Evolutionary conservation across 345 rosid genomes (phyloP).

Genomic region (Iberis pinnata): DNA sequence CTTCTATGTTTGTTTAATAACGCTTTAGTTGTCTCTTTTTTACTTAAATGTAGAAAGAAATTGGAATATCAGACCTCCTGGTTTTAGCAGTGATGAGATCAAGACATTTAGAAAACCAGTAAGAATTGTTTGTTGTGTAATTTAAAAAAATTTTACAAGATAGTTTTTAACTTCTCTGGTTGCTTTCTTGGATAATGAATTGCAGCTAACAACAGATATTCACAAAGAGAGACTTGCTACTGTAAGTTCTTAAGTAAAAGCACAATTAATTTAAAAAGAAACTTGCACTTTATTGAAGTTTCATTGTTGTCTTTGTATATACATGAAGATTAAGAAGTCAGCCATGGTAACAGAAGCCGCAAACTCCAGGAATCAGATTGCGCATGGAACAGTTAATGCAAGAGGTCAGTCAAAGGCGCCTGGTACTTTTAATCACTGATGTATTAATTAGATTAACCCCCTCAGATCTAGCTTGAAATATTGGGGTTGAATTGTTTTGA

Average conservation of each 20-base stretch:
- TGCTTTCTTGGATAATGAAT: constrained; percentile 17
- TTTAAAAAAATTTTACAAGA: constrained; percentile 1
- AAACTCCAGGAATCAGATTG: constrained; percentile 39
- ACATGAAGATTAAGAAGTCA: constrained; percentile 73
- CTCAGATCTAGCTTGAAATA: constrained; percentile 5
- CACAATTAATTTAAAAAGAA: constrained; percentile 3
- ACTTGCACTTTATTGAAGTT: not conserved
- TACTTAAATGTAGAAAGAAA: constrained; percentile 59
- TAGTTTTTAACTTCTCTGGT: constrained; percentile 4
- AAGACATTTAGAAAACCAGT: constrained; percentile 79
- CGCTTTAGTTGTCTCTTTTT: constrained; percentile 18
- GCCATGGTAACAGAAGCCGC: constrained; percentile 43
- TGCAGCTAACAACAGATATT: constrained; percentile 65
- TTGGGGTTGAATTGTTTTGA: not conserved
- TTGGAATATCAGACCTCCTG: constrained; percentile 90
- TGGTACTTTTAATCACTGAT: constrained; percentile 40
- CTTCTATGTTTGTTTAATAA: too few species aligned
- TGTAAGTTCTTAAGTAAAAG: constrained; percentile 42
- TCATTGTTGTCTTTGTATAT: constrained; percentile 7
- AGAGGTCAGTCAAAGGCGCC: constrained; percentile 58
- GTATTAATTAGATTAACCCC: constrained; percentile 8
- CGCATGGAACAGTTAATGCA: constrained; percentile 47
- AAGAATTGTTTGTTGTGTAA: constrained; percentile 22
- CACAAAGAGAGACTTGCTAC: constrained; percentile 86
- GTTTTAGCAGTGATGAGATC: constrained; percentile 81